Evolutionary conservation across 768 basidiomycete genomes (phyloP), one percentile per base, ranked within the genome.

Genomic region (Leucocoprinus leucothites): DNA sequence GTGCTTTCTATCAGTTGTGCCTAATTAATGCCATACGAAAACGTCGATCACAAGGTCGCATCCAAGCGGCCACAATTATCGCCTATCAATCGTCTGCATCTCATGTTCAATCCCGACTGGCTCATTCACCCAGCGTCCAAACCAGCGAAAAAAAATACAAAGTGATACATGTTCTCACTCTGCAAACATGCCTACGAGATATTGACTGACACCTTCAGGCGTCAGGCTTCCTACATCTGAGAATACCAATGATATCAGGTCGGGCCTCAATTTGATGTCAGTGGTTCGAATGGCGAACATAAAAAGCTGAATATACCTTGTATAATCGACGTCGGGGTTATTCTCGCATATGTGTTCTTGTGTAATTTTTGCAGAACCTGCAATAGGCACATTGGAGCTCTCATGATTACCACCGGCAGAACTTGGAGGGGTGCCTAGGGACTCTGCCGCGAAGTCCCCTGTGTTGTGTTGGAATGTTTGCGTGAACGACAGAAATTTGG

Each of bases 221-320:
- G 92, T 94, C 59, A 95, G 77, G 62, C 91, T 91, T 19, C 96
- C 96, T 40, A 98, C 85, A 63, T 98, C 96, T 54, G 91, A 93
- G 67, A 98, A 91, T 35, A 98, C 92, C 35, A 98, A 80, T 34
- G 92, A 89, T 60, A 98, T 96, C 60, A 96, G 74, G 74, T 98
- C 94, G 51, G 95, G 92, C 65, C 90, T 92, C 14, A n/a, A 60
- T 9, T 56, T 58, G 59, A 57, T 46, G 51, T 50, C 44, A 44
- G 60, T 56, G 49, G 52, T 51, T 55, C 28, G 50, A 45, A 34
- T 22, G 48, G 53, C 51, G 50, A n/a, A 38, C 24, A 28, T 9
- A 41, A 14, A n/a, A n/a, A n/a, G n/a, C n/a, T 31, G 31, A 38
- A 38, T 22, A 14, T 59, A 88, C 90, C 91, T 88, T 51, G 96